Percentiles rank a stretch among this genome's conserved stretches.
phyloP scores from a whole-genome alignment of 2,329 filamentous ascomycete genomes.

The Beauveria asiatica region DNA sequence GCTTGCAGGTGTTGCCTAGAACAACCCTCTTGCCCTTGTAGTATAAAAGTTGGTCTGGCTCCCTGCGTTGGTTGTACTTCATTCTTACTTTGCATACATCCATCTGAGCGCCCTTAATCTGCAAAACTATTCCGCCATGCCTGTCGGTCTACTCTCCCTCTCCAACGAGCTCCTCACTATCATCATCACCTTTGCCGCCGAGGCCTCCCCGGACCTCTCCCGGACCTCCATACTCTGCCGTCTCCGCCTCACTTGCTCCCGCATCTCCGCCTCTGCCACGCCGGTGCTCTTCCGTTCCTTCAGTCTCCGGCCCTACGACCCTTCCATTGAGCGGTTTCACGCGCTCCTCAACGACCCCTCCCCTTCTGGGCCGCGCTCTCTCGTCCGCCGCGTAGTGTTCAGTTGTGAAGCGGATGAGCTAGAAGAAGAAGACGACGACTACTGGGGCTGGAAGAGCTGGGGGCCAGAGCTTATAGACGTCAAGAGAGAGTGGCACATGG shows the following conservation, averaged over 20 bases:
- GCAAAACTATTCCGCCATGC: background rate
- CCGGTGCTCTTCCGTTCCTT: background rate
- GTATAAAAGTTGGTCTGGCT: too few relatives aligned
- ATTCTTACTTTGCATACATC: too few relatives aligned
- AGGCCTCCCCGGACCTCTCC: too few relatives aligned
- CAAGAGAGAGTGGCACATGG: background rate
- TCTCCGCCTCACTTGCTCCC: background rate
- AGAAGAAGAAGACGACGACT: background rate
- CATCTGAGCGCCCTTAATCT: too few relatives aligned
- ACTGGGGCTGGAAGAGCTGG: too few relatives aligned
- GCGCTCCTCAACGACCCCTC: background rate
- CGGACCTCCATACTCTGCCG: background rate
- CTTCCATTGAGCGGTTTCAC: background rate
- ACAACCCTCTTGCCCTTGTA: too few relatives aligned
- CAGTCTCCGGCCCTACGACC: background rate
- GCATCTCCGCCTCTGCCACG: background rate
- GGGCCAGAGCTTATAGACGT: background rate
- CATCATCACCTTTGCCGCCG: background rate
- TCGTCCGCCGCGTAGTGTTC: background rate
- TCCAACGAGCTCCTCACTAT: background rate
- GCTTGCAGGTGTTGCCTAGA: too few relatives aligned
- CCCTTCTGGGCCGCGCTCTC: too few relatives aligned
- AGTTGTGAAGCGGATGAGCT: background rate
- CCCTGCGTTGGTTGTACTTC: too few relatives aligned
- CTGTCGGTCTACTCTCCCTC: background rate